Conservation (phyloP, 1,284 basidiomycete genomes). For the Heterobasidion annosum region DNA sequence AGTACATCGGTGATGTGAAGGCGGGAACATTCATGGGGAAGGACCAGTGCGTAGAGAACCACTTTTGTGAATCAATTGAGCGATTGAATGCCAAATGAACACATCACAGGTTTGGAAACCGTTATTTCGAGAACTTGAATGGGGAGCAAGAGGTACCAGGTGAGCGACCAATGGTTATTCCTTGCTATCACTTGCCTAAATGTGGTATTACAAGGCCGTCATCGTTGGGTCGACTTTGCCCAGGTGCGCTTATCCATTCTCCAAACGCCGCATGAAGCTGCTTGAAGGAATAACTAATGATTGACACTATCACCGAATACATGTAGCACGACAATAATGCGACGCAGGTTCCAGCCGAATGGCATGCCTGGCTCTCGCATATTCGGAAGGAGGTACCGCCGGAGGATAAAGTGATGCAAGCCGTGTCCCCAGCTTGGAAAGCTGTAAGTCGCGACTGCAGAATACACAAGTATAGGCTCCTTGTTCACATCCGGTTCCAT, state of each 20-base stretch:
- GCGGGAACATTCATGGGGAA: conserved; percentile 69
- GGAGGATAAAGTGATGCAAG: conserved; percentile 66
- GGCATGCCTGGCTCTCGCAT: conserved; percentile 93
- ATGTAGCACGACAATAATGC: conserved; percentile 78
- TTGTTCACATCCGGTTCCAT: background rate
- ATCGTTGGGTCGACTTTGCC: conserved; percentile 88
- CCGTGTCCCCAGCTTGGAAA: conserved; percentile 71
- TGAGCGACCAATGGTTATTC: conserved; percentile 22
- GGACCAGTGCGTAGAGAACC: conserved; percentile 62
- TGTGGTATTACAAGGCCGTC: conserved; percentile 53
- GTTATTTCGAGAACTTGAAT: conserved; percentile 87
- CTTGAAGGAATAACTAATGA: background rate
- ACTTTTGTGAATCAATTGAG: background rate
- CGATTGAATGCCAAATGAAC: background rate
- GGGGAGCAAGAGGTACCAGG: conserved; percentile 81
- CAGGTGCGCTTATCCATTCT: conserved; percentile 41
- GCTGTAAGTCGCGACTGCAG: conserved; percentile 43
- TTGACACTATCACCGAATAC: background rate
- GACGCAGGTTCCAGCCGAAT: conserved; percentile 86
- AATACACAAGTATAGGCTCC: background rate
- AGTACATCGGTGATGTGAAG: conserved; percentile 91
- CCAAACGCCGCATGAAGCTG: background rate
- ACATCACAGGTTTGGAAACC: conserved; percentile 70
- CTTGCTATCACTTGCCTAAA: background rate
- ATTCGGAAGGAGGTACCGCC: conserved; percentile 78